Percentiles rank a stretch among this genome's conserved stretches.
Conservation (phyloP, 2,329 filamentous ascomycete species). For the Eurotiales sp. region DNA sequence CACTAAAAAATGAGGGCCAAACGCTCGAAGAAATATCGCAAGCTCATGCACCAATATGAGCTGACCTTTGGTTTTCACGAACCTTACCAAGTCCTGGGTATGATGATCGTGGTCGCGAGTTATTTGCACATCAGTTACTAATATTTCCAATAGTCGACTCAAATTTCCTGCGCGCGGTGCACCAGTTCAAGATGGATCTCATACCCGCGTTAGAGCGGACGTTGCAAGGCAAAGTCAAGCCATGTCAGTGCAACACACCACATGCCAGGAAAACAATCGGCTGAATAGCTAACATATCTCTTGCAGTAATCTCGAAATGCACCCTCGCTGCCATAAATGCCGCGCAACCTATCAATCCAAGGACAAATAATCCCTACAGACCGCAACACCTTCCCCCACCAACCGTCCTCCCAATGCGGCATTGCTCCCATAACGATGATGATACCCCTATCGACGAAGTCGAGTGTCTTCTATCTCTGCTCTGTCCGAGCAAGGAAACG, state of each 20-base stretch:
- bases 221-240: constrained; percentile 82
- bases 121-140: constrained; percentile 13
- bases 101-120: constrained; percentile 24
- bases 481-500: constrained; percentile 34
- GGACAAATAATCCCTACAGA: constrained; percentile 36
- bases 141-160: constrained; percentile 62
- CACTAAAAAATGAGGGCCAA: constrained; percentile 68
- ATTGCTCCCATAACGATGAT: constrained; percentile 45
- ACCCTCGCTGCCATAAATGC: constrained; percentile 44
- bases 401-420: constrained; percentile 42
- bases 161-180: constrained; percentile 76
- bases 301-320: constrained; percentile 69
- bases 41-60: constrained; percentile 90
- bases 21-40: constrained; percentile 70
- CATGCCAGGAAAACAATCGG: not conserved
- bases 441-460: constrained; percentile 41
- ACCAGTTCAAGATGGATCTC: constrained; percentile 87
- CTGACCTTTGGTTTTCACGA: constrained; percentile 86
- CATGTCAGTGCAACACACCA: constrained; percentile 56
- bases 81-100: constrained; percentile 83
- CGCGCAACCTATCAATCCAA: constrained; percentile 34
- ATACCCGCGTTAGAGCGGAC: constrained; percentile 71
- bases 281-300: not conserved
- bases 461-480: constrained; percentile 42
- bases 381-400: constrained; percentile 44